Base-by-base conservation (phyloP, 257 asterid genomes). In the Penstemon eatonii region DNA sequence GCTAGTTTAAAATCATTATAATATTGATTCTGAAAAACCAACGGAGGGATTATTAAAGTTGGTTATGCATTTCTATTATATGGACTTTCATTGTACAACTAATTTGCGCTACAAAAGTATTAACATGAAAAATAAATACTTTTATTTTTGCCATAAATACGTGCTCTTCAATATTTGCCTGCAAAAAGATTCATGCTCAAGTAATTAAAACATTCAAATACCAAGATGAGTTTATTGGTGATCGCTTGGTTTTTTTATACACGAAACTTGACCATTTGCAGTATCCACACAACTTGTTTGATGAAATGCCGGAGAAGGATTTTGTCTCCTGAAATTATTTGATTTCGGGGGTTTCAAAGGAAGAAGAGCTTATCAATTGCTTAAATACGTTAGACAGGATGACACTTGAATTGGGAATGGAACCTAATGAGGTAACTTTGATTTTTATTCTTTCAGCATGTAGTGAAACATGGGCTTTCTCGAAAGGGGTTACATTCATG, bases 351-450 rank as follows among this genome's bases (percentile, higher is more conserved):
- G 8, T 63, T 63, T 44, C 56, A 0, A 11, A 11, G 13, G 18
- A n/a, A 44, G 44, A 19, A 4, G 11, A 45, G 6, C 7, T 63
- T 15, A 10, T 12, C 11, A 6, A 19, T 11, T 63, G 68, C 33
- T 45, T 63, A 8, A 47, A 45, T 44, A 7, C 56, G 2, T 63
- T 63, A 11, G 33, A 11, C 19, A 63, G 56, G 10, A 63, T 63
- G 68, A 63, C 11, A 63, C 42, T n/a, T 4, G 56, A 63, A 7
- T 25, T 46, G 18, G 42, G 68, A 15, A 15, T 63, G 42, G 68
- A 33, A 63, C 68, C 68, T 43, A 63, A 63, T 63, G 68, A 63
- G 52, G 68, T 63, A 42, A 63, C 55, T 5, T 36, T 63, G 25
- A 63, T 63, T 15, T 63, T 19, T 46, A 5, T 63, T 9, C 7